A percentile compares a stretch with the other conserved stretches of the same genome.
These are phyloP conservation scores for Serendipita sp. DNA, from an alignment of 768 basidiomycete species.

Conservation along the genomic window DNA sequence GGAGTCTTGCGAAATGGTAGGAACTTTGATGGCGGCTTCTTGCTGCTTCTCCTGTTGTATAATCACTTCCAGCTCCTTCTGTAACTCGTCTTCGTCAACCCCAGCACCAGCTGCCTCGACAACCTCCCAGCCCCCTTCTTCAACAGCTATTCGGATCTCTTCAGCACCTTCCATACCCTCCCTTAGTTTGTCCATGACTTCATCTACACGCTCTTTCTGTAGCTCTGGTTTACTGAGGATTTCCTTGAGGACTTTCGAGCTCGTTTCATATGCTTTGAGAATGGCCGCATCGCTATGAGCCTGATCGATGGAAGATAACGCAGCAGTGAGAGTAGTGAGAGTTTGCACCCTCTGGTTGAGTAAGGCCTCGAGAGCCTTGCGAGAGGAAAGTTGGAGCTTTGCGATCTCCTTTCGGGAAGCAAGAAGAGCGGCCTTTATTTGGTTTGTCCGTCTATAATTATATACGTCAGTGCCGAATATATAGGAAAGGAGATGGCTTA, in stretches of 20 bases:
- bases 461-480: not conserved
- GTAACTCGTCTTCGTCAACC: constrained; percentile 39
- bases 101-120: constrained; percentile 23
- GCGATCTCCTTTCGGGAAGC: constrained; percentile 61
- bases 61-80: constrained; percentile 42
- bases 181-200: constrained; percentile 75
- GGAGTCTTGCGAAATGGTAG: not conserved
- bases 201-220: constrained; percentile 59
- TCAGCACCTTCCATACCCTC: constrained; percentile 66
- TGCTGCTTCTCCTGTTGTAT: constrained; percentile 18
- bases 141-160: constrained; percentile 68
- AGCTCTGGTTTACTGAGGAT: constrained; percentile 71
- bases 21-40: not conserved
- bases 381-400: constrained; percentile 57
- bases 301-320: constrained; percentile 66
- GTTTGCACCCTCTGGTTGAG: constrained; percentile 58
- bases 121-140: constrained; percentile 46
- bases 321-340: constrained; percentile 55
- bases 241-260: constrained; percentile 54
- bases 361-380: constrained; percentile 66
- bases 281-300: constrained; percentile 85
- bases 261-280: constrained; percentile 70
- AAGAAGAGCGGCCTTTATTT: constrained; percentile 46
- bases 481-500: constrained; percentile 21
- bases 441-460: constrained; percentile 39